These are phyloP conservation scores for Sugiyamaella xylanicola DNA, from an alignment of 1,139 yeast genomes.

Conservation along the genomic window DNA sequence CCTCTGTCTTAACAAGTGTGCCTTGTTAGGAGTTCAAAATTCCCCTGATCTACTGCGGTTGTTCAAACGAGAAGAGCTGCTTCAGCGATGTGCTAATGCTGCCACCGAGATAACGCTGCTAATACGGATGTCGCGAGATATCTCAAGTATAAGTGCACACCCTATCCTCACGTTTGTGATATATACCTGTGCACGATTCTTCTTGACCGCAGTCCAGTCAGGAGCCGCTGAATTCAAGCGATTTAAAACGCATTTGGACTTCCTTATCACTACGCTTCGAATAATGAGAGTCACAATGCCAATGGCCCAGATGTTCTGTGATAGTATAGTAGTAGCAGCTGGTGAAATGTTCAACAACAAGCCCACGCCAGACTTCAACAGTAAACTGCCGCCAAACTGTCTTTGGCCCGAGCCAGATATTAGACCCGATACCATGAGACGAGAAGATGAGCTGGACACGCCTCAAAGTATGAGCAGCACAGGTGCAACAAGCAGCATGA, in stretches of 20 bases:
- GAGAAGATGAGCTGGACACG: conserved; percentile 8
- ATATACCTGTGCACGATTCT: conserved; percentile 34
- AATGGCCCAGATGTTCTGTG: conserved; percentile 30
- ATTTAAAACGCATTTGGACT: conserved; percentile 30
- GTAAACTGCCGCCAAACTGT: conserved; percentile 10
- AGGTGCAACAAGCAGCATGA: not conserved
- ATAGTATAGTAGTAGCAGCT: conserved; percentile 21
- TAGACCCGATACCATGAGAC: conserved; percentile 5
- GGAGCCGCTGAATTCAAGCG: conserved; percentile 20
- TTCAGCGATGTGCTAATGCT: conserved; percentile 29
- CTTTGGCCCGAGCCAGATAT: conserved; percentile 21
- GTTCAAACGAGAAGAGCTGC: conserved; percentile 25
- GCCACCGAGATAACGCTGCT: conserved; percentile 31
- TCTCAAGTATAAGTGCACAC: conserved; percentile 25
- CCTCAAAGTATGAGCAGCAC: conserved; percentile 4
- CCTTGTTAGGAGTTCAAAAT: conserved; percentile 25
- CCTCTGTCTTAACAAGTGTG: conserved; percentile 32
- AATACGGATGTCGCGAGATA: conserved; percentile 28
- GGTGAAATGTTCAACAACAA: conserved; percentile 14
- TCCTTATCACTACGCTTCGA: conserved; percentile 31
- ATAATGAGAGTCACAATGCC: conserved; percentile 26
- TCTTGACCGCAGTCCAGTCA: conserved; percentile 30
- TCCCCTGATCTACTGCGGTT: conserved; percentile 22
- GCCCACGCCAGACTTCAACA: conserved; percentile 9
- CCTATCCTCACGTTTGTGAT: conserved; percentile 31